Evolutionary conservation across 495 filamentous ascomycete genomes (phyloP), one percentile per base, ranked within the genome.

Genomic region (Articulospora tetracladia): DNA sequence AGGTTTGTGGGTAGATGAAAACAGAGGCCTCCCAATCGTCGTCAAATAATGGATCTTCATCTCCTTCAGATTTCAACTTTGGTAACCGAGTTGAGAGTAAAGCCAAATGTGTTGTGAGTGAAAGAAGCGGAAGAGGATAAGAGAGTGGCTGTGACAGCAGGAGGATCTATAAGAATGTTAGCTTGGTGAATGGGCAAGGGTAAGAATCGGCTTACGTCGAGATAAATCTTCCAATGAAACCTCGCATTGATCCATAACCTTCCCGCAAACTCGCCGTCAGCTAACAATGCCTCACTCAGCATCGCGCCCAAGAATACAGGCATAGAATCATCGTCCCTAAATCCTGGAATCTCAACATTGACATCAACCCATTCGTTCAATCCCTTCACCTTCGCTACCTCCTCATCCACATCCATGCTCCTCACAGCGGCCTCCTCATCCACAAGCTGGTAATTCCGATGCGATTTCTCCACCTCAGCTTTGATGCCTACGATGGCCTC

Each of bases 31-130:
- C 89, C 95, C 95, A 99, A 74, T 99, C 94, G 75, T 99, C 95
- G 77, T 97, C 88, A 77, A 99, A 98, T 66, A 96, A 85, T 1
- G 95, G 95, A 67, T 99, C 95, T 75, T 99, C 94, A 69, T 96
- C 92, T 55, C 79, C 79, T 67, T 92, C 85, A 23, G 91, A 95
- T 69, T 90, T 89, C 23, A 95, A 76, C 28, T 86, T 82, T 19
- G 94, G 94, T 1, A 98, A 83, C 57, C 88, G 87, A 7, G 93
- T 91, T 41, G 88, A 84, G 51, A 96, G 86, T 27, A 99, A 89
- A n/a, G 94, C 94, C 60, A 99, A 88, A 72, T 98, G 92, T 1
- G 91, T 95, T 1, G 94, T 96, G 32, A 98, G 82, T 30, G 90
- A 94, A 34, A 98, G 85, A 8, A 98, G 85, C 1, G 95, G 93